Evolutionary conservation across 2,329 filamentous ascomycete genomes (phyloP).

Genomic region (Dactylellina parvicollis): DNA sequence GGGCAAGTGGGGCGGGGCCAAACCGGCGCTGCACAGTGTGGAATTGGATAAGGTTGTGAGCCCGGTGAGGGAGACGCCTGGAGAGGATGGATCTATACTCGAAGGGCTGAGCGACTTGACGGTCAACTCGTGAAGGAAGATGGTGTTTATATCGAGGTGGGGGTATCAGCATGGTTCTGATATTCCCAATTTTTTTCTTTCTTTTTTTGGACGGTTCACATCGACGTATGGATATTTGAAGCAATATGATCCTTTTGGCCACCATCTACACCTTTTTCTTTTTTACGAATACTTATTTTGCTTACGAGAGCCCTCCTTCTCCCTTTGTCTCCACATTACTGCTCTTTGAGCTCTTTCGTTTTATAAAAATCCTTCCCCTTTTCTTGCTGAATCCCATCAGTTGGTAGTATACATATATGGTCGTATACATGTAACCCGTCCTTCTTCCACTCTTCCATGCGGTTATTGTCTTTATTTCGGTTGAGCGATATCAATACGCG

Average conservation of each 20-base stretch:
- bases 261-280: conserved; percentile 1
- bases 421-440: no score
- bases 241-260: no score
- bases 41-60: conserved; percentile 79
- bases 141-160: not conserved
- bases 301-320: not conserved
- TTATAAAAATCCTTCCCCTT: conserved; percentile 2
- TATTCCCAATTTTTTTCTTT: conserved; percentile 8
- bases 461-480: conserved; percentile 49
- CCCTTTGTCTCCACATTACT: not conserved
- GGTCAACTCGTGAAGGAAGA: conserved; percentile 35
- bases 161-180: conserved; percentile 36
- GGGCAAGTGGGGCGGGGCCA: conserved; percentile 64
- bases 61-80: conserved; percentile 43
- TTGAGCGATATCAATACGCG: conserved; percentile 23
- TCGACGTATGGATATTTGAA: not conserved
- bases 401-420: conserved; percentile 23
- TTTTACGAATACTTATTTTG: no score
- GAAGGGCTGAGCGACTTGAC: conserved; percentile 34
- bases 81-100: conserved; percentile 32
- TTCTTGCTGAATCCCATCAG: not conserved
- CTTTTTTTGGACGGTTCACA: conserved; percentile 1
- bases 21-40: conserved; percentile 87
- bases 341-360: not conserved
- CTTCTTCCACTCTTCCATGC: conserved; percentile 24